Conservation (phyloP, 2,329 filamentous ascomycete species). For the Dactylellina drechsleri region DNA sequence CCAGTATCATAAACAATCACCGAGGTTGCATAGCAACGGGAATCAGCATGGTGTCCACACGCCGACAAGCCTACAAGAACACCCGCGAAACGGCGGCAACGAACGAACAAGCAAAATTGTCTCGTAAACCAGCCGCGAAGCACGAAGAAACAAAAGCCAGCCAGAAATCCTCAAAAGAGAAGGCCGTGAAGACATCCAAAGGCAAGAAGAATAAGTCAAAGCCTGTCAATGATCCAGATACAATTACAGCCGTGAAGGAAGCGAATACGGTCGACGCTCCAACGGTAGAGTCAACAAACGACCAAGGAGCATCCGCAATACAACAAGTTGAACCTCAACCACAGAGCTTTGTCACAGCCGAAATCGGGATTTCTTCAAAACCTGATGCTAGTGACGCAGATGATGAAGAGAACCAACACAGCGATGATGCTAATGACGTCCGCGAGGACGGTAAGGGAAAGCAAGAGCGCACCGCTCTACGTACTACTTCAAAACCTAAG, state of each 20-base stretch:
- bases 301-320: too few species aligned
- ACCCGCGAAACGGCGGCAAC: background rate
- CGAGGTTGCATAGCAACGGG: slow-evolving; percentile 14
- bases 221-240: too few species aligned
- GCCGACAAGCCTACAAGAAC: background rate
- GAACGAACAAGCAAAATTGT: background rate
- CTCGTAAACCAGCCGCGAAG: too few species aligned
- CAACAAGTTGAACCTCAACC: too few species aligned
- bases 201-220: slow-evolving; percentile 1
- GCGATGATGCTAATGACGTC: background rate
- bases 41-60: slow-evolving; percentile 11
- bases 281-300: too few species aligned
- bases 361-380: too few species aligned
- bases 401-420: background rate
- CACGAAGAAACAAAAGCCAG: background rate
- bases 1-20: background rate
- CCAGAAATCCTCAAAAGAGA: background rate
- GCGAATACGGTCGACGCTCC: too few species aligned
- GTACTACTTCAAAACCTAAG: background rate
- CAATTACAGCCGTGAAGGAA: too few species aligned
- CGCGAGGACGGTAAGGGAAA: background rate
- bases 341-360: too few species aligned
- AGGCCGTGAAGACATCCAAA: background rate
- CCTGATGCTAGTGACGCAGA: background rate
- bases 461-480: background rate